phyloP scores from a whole-genome alignment of 805 yeast genomes.

The Ogataea dorogensis region DNA sequence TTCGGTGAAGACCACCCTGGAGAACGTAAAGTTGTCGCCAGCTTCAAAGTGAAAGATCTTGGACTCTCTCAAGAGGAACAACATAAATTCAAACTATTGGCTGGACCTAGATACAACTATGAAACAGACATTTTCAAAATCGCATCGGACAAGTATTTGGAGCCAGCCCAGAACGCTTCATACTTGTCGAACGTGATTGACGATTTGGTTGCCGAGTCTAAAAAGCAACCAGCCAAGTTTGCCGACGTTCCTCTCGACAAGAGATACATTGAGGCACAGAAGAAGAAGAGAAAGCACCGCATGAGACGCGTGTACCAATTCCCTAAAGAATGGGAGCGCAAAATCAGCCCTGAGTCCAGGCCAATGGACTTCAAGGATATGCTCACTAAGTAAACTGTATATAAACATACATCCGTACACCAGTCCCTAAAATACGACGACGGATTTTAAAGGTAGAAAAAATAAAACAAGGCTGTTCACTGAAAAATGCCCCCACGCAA shows the following conservation, averaged over 20 bases:
- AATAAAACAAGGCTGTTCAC: slow-evolving; percentile 8
- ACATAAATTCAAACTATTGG: slow-evolving; percentile 76
- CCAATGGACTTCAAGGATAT: slow-evolving; percentile 24
- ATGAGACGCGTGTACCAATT: slow-evolving; percentile 44
- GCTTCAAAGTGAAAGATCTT: slow-evolving; percentile 53
- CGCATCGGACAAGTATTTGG: slow-evolving; percentile 61
- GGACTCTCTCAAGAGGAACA: slow-evolving; percentile 48
- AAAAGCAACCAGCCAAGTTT: slow-evolving; percentile 58
- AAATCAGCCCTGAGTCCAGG: slow-evolving; percentile 64
- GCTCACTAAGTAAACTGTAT: slow-evolving; percentile 10
- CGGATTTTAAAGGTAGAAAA: slow-evolving; percentile 5
- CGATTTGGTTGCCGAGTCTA: slow-evolving; percentile 61
- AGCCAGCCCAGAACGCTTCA: slow-evolving; percentile 84
- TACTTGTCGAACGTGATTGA: slow-evolving; percentile 63
- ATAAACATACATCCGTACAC: slow-evolving; percentile 15
- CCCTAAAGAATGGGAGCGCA: slow-evolving; percentile 80
- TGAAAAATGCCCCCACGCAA: slow-evolving; percentile 28
- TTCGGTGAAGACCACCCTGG: slow-evolving; percentile 71
- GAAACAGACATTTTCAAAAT: slow-evolving; percentile 59
- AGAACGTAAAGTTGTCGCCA: slow-evolving; percentile 65
- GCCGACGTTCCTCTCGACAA: slow-evolving; percentile 79
- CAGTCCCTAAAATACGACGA: not conserved
- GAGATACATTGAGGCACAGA: slow-evolving; percentile 58
- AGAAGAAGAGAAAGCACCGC: slow-evolving; percentile 39
- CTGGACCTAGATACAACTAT: slow-evolving; percentile 75